Conservation (phyloP, 2,329 filamentous ascomycete species). For the Hymenoscyphus salicellus region DNA sequence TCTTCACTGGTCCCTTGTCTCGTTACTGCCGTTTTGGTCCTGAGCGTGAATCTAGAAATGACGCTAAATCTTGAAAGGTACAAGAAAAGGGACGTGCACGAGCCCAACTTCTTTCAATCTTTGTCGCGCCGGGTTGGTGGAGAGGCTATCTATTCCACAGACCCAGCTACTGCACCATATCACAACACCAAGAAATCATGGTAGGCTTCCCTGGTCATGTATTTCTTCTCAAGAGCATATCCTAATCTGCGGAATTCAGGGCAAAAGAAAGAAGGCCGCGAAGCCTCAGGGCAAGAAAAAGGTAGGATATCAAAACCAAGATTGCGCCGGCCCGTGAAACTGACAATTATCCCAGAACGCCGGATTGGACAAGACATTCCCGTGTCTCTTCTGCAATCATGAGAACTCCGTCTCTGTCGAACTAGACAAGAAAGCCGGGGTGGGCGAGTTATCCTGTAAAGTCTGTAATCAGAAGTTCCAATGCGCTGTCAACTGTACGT, state of each 20-base stretch:
- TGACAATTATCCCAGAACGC: slow-evolving; percentile 52
- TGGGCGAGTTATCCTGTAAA: slow-evolving; percentile 84
- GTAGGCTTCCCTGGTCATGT: neutral
- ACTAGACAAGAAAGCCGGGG: slow-evolving; percentile 86
- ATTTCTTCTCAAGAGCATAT: neutral
- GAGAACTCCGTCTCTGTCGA: slow-evolving; percentile 89
- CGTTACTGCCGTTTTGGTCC: no score
- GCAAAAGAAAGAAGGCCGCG: slow-evolving; percentile 91
- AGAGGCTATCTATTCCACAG: neutral
- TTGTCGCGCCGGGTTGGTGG: neutral
- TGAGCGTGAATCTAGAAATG: neutral
- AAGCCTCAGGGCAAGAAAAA: slow-evolving; percentile 81
- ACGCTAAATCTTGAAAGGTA: neutral
- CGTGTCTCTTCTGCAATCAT: slow-evolving; percentile 97
- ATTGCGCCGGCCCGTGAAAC: slow-evolving; percentile 7
- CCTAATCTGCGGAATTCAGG: slow-evolving; percentile 50
- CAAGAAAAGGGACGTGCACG: neutral
- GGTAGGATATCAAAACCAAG: slow-evolving; percentile 46
- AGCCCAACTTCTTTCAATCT: neutral
- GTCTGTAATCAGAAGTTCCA: slow-evolving; percentile 93
- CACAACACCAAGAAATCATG: slow-evolving; percentile 8
- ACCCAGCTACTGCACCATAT: slow-evolving; percentile 3
- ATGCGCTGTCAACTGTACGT: slow-evolving; percentile 84
- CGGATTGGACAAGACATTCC: slow-evolving; percentile 77
- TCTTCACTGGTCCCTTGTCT: no score